Evolutionary conservation across 1,284 basidiomycete genomes (phyloP), one percentile per base, ranked within the genome.

Genomic region (Hypsizygus ulmarius): DNA sequence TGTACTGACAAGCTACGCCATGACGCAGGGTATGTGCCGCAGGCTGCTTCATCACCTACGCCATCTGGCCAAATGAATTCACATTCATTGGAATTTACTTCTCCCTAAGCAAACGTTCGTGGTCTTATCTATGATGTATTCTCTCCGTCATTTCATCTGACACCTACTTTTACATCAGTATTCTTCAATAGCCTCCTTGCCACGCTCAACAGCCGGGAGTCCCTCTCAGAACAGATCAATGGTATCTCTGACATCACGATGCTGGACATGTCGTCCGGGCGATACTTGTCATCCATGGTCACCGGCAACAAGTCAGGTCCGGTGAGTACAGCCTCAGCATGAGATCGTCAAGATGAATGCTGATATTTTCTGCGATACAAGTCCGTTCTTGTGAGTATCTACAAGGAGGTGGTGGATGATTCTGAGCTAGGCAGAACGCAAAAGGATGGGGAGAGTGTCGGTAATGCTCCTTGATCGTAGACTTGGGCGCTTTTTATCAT

Each of bases 51-150:
- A 61, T 66, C 43, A 63, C 63, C 45, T 67, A 63, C 30, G 52
- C 62, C 5, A 51, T 66, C 25, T 67, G 64, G 64, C 66, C 65
- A 2, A 48, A 59, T n/a, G 53, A 56, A n/a, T 62, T 67, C 41
- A 63, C 62, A 12, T 67, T 63, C 39, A 55, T 68, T 28, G 64
- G 60, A 2, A 57, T 67, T 28, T 68, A 68, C 41, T 66, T 66
- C 39, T 53, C 58, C 10, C 55, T 66, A 15, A 62, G 60, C 43
- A 66, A 68, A 57, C 46, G 64, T 66, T 45, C 40, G 59, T 39
- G 53, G 6, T n/a, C 12, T 4, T 19, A 1, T 16, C 16, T 21
- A 9, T 3, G 50, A 68, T 11, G 61, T 62, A 32, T 34, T 27
- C 3, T 9, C 7, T 21, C 10, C 32, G n/a, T 41, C 50, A 28